Base-by-base conservation (phyloP, 192 early-diverging fungal genomes). In the Coemansia sp. region DNA sequence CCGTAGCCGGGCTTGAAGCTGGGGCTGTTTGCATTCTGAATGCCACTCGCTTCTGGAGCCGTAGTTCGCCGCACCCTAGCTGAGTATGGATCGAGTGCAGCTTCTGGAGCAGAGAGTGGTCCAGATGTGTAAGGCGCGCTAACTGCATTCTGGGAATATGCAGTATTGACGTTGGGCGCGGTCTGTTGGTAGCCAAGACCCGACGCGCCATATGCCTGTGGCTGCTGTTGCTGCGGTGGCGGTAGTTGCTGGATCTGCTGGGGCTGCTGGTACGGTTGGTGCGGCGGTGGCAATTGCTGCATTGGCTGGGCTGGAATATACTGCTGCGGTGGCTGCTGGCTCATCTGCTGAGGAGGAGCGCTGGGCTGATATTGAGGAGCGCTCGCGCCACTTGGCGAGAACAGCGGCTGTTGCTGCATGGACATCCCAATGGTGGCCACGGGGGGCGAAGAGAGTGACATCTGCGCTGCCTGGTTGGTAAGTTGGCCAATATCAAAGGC, bases 1-100 rank as follows among this genome's bases (percentile, higher is more conserved):
- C 76, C 76, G 57, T 83, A 78, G 0, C 70, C 81, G 0, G 73
- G 76, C 65, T 79, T 75, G 73, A 73, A 78, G 67, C 43, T 69
- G 5, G 73, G 38, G 66, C 22, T 63, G 16, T 38, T 66, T 18
- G 67, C 39, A 22, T 70, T 66, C 16, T 70, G 64, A 22, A 72
- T 27, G 5, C 62, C 36, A 29, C 47, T 76, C n/a, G 66, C 40
- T 60, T 75, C 73, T 20, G 57, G 46, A 3, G 64, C 75, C 58
- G 67, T 68, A 8, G 77, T 74, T 27, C 68, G 70, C 33, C 68
- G 70, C 64, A 73, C 67, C 18, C 67, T 44, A 7, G 73, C 73
- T 22, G 70, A 75, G 61, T 83, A 83, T 10, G 80, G 80, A 22
- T 83, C 76, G 13, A 44, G 31, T 11, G 64, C 38, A 3, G 41